Evolutionary conservation across 129 eudicot genomes (phyloP), one percentile per base, ranked within the genome.

Genomic region (Oenanthe sinensis): DNA sequence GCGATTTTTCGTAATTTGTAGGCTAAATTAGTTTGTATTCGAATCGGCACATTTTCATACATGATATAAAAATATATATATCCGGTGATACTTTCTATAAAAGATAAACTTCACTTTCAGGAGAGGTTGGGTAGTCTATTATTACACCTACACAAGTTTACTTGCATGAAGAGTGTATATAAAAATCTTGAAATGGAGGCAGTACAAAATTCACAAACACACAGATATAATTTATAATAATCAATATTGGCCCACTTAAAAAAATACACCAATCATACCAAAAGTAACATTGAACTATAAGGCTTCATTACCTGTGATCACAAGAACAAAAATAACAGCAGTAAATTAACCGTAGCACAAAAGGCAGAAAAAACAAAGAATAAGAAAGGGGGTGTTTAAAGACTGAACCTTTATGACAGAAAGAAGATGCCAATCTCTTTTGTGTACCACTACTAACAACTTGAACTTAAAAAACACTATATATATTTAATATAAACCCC

Each of bases 51-150:
- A 14, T 48, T 13, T 48, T 48, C 17, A 14, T 12, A 48, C 52
- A 48, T 39, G 36, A 44, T 19, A 65, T 4, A 78, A 36, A 6
- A 22, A 68, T 14, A 69, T 24, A 79, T 22, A 69, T 43, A 40
- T 42, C 47, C 37, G 24, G 33, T 13, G 71, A 42, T 40, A 13
- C n/a, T 20, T 75, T 10, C 36, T 44, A 44, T 11, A 46, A 82
- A 65, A 84, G 44, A 72, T 62, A 89, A 80, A 79, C 97, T 87
- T 91, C 54, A 80, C 98, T 91, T 93, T 84, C 84, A 93, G 91
- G 92, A 87, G 91, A 89, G 79, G 90, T 67, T 62, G 75, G 68
- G 33, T 65, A 45, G 87, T 85, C 90, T 84, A 48, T 72, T 74
- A 80, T 91, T 79, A 76, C 85, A 81, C 58, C 58, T 82, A 50